Evolutionary conservation across 2,329 filamentous ascomycete species (phyloP).

Genomic region (Colletotrichum navitas): DNA sequence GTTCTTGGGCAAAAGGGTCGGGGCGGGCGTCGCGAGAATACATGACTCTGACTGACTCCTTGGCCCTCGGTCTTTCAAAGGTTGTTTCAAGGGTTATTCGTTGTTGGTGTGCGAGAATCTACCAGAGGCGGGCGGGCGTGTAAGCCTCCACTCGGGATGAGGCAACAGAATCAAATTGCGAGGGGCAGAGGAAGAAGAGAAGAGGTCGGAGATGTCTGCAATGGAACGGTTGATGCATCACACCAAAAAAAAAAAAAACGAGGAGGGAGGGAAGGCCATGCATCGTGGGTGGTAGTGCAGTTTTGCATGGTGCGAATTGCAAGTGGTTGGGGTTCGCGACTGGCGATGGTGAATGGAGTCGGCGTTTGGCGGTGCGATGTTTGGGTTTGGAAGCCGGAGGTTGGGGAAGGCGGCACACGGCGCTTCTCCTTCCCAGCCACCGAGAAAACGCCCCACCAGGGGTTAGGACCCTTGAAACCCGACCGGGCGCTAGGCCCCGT

Average conservation of each 20-base stretch:
- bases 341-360: slow-evolving; percentile 8
- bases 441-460: slow-evolving; percentile 18
- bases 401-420: slow-evolving; percentile 26
- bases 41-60: slow-evolving; percentile 14
- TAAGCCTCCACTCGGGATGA: slow-evolving; percentile 33
- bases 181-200: slow-evolving; percentile 4
- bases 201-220: slow-evolving; percentile 18
- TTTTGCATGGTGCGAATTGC: slow-evolving; percentile 29
- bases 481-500: slow-evolving; percentile 31
- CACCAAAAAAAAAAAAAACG: not conserved
- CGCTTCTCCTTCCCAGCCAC: slow-evolving; percentile 37
- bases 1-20: slow-evolving; percentile 31
- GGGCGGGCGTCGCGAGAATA: slow-evolving; percentile 28
- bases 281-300: slow-evolving; percentile 29
- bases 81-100: slow-evolving; percentile 9
- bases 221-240: slow-evolving; percentile 31
- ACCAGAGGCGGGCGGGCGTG: slow-evolving; percentile 12
- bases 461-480: not conserved
- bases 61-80: slow-evolving; percentile 10
- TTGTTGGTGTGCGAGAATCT: slow-evolving; percentile 14
- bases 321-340: slow-evolving; percentile 37
- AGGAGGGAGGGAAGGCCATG: slow-evolving; percentile 8
- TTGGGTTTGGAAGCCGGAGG: slow-evolving; percentile 26
- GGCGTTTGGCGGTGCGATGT: not conserved
- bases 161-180: slow-evolving; percentile 26